phyloP scores from a whole-genome alignment of 2,329 filamentous ascomycete genomes.

The Neoascochyta sp. region DNA sequence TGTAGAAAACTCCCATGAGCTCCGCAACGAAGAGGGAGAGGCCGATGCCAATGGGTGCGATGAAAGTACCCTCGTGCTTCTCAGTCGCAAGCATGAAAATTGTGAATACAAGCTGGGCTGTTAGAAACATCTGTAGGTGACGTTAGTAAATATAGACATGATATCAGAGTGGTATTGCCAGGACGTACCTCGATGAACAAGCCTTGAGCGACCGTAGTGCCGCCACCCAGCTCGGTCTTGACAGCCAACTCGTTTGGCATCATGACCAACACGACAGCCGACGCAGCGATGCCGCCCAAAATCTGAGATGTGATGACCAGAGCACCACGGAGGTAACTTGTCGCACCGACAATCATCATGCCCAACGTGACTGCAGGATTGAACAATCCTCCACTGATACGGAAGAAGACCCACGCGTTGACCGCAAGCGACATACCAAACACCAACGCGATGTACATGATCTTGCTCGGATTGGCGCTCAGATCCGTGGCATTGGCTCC shows the following conservation, averaged over 20 bases:
- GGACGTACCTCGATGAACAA: slow-evolving; percentile 8
- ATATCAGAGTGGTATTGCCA: neutral
- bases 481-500: slow-evolving; percentile 6
- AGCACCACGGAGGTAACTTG: slow-evolving; percentile 41
- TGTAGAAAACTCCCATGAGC: slow-evolving; percentile 47
- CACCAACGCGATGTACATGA: slow-evolving; percentile 29
- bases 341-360: slow-evolving; percentile 38
- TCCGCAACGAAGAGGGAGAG: slow-evolving; percentile 47
- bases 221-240: slow-evolving; percentile 39
- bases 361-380: slow-evolving; percentile 26
- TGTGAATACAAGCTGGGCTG: slow-evolving; percentile 46
- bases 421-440: slow-evolving; percentile 39
- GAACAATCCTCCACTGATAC: slow-evolving; percentile 24
- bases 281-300: slow-evolving; percentile 42
- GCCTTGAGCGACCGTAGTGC: slow-evolving; percentile 42
- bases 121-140: slow-evolving; percentile 49
- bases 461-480: slow-evolving; percentile 14
- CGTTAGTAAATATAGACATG: slow-evolving; percentile 5
- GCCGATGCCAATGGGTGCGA: slow-evolving; percentile 43
- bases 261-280: slow-evolving; percentile 42
- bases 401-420: slow-evolving; percentile 39
- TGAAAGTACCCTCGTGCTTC: slow-evolving; percentile 39
- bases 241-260: slow-evolving; percentile 45
- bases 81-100: slow-evolving; percentile 46
- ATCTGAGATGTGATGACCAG: slow-evolving; percentile 45